Conservation (phyloP, 371 early-diverging fungal genomes). For the Rhizopus arrhizus region DNA sequence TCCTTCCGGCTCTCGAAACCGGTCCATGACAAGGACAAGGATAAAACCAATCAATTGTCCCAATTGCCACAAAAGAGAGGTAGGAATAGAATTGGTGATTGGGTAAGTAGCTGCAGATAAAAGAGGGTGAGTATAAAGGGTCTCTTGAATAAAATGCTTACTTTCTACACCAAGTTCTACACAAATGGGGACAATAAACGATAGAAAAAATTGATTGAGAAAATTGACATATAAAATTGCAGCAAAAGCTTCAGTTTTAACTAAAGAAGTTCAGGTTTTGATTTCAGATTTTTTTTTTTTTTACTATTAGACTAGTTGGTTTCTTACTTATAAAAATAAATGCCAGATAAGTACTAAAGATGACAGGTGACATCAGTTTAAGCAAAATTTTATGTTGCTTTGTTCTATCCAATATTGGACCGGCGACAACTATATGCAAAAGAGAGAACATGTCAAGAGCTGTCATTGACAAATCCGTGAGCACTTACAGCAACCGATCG, state of each 20-base stretch:
- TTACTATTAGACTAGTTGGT: not conserved
- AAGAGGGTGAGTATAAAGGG: not conserved
- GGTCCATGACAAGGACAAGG: conserved; percentile 39
- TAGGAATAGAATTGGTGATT: conserved; percentile 41
- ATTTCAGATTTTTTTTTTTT: not conserved
- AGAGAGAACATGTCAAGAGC: not conserved
- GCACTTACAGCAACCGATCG: conserved; percentile 50
- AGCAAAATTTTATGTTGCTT: conserved; percentile 53
- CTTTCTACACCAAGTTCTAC: conserved; percentile 51
- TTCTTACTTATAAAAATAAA: conserved; percentile 52
- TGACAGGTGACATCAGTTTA: conserved; percentile 54
- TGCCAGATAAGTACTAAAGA: conserved; percentile 53
- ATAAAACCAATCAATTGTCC: conserved; percentile 39
- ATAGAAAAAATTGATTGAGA: conserved; percentile 43
- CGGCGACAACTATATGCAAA: conserved; percentile 36
- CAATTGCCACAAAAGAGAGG: conserved; percentile 46
- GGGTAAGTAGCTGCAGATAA: conserved; percentile 30
- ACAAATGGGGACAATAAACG: conserved; percentile 45
- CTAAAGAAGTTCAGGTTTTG: conserved; percentile 14
- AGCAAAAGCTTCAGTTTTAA: conserved; percentile 43
- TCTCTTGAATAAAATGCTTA: conserved; percentile 2
- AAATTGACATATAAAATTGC: conserved; percentile 40
- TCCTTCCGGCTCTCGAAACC: conserved; percentile 40
- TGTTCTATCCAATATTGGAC: conserved; percentile 57
- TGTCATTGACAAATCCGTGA: not conserved